Evolutionary conservation across 73 alveolate species (phyloP).

Genomic region (Blepharisma japonicum): DNA sequence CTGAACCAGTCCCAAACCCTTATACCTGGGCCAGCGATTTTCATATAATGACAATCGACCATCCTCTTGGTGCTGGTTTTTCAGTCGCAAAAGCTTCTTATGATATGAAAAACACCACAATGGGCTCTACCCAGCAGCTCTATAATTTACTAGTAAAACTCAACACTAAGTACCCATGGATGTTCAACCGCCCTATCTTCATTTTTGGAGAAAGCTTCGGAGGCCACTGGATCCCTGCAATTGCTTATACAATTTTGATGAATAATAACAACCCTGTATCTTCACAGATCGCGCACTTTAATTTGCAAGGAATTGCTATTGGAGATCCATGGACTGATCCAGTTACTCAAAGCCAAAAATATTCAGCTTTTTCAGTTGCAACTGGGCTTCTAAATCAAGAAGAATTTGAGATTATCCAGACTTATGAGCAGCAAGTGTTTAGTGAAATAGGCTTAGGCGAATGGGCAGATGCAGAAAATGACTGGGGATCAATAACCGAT

Average conservation of each 20-base stretch:
- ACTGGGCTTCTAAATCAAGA: not conserved
- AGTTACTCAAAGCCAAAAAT: not conserved
- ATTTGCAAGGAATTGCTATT: constrained; percentile 19
- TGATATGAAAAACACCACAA: constrained; percentile 13
- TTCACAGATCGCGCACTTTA: not conserved
- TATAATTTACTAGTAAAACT: constrained; percentile 54
- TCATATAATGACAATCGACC: constrained; percentile 43
- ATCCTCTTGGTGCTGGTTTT: constrained; percentile 64
- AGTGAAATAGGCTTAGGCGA: not conserved
- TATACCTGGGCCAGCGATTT: not conserved
- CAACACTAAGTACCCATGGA: constrained; percentile 33
- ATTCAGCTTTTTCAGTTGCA: not conserved
- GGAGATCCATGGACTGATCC: constrained; percentile 34
- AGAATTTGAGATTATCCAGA: not conserved
- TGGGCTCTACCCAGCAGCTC: not conserved
- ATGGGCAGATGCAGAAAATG: not conserved
- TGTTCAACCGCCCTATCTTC: constrained; percentile 49
- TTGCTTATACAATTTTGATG: constrained; percentile 42
- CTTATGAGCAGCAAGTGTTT: not conserved
- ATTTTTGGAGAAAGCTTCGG: constrained; percentile 89
- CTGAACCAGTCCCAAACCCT: constrained; percentile 17
- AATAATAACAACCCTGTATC: not conserved
- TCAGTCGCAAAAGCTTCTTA: not conserved
- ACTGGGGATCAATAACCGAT: not conserved
- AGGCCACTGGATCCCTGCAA: constrained; percentile 86